Evolutionary conservation across 768 basidiomycete species (phyloP), one percentile per base, ranked within the genome.

Genomic region (Fomitopsis serialis): DNA sequence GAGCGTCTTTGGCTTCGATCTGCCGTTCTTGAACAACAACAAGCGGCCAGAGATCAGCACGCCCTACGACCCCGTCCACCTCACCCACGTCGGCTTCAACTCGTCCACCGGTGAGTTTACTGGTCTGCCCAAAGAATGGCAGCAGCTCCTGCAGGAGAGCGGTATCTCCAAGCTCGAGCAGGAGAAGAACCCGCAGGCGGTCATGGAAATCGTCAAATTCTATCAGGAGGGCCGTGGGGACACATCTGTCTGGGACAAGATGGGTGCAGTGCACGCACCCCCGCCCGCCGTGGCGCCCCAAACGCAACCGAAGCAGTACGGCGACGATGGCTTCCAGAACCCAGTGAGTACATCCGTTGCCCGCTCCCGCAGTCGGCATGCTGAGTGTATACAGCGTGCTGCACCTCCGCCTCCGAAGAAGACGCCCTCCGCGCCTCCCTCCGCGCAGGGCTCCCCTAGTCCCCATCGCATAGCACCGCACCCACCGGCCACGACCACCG

Each of bases 81-180:
- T 99, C 64, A 98, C 97, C 2, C 97, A 99, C 67, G 97, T 99
- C 66, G 96, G 96, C 55, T 98, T 98, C 83, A 98, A 99, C 70
- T 91, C 92, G 6, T 96, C 92, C 53, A 98, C 96, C 0, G 97
- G 97, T 54, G 96, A 99, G 72, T 98, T 95, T 73, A 94, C 92
- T 9, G 97, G 97, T 2, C 78, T 99, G 29, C 97, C 97, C 2
- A 96, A 96, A 70, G 96, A 98, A 74, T 99, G 97, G 97, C 97
- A 99, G 66, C 92, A 98, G 68, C 78, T 98, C 5, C 72, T 99
- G 45, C 92, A 92, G 70, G 94, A 98, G 68, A 92, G 88, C 58
- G 97, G 97, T 50, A 98, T 98, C 66, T 94, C 92, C 36, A 83
- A 89, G 62, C 78, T 74, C 22, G 94, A 99, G 71, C 97, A 99